phyloP scores from a whole-genome alignment of 768 basidiomycete genomes.

The Imleria badia region DNA sequence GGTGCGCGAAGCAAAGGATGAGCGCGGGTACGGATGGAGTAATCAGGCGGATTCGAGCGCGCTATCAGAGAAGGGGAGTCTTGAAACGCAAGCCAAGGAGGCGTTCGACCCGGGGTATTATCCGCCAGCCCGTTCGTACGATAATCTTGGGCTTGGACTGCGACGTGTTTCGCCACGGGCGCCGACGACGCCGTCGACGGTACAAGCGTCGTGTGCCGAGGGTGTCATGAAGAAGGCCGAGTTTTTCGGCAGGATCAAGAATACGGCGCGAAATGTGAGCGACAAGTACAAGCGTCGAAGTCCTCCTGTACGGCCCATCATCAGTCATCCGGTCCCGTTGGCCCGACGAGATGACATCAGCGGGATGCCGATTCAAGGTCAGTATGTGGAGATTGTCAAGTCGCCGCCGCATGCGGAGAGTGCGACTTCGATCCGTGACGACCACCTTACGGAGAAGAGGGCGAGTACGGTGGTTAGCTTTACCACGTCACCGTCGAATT shows the following conservation, averaged over 20 bases:
- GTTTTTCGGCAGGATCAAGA: conserved; percentile 61
- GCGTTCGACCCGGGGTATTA: conserved; percentile 16
- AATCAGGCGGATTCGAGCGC: conserved; percentile 29
- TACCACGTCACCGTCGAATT: conserved; percentile 59
- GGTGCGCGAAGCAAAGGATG: conserved; percentile 10
- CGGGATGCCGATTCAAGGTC: conserved; percentile 31
- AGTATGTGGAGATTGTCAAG: conserved; percentile 33
- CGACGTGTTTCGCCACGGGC: conserved; percentile 48
- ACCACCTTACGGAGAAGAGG: conserved; percentile 26
- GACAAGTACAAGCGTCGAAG: conserved; percentile 48
- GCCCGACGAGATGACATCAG: conserved; percentile 17
- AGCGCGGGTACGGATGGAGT: conserved; percentile 33
- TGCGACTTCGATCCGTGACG: conserved; percentile 44
- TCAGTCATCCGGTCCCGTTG: conserved; percentile 58
- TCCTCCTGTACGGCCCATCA: conserved; percentile 45
- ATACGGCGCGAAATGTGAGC: conserved; percentile 69
- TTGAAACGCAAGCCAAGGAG: conserved; percentile 27
- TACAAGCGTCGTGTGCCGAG: conserved; percentile 38
- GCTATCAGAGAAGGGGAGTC: conserved; percentile 32
- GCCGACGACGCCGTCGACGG: conserved; percentile 39
- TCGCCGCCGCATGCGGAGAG: conserved; percentile 16
- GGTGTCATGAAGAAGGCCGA: conserved; percentile 69
- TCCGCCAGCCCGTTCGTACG: conserved; percentile 17
- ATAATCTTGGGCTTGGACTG: conserved; percentile 44
- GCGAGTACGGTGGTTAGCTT: conserved; percentile 47